phyloP scores from a whole-genome alignment of 169 alveolate genomes.

The Plasmodium inui region DNA sequence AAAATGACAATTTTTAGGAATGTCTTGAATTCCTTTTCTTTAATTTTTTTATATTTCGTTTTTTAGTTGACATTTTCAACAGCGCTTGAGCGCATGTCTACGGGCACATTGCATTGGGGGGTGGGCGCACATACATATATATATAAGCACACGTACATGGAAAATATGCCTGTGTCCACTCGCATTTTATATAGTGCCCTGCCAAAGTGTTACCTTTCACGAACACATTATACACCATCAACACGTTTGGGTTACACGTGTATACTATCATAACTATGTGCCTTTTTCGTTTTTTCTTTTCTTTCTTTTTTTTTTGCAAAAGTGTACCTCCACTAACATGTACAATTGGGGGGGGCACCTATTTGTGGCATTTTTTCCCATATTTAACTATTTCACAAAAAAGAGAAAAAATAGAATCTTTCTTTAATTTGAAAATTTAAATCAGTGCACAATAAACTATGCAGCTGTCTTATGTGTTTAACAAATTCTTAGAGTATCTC shows the following conservation, averaged over 20 bases:
- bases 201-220: background rate
- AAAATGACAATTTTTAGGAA: background rate
- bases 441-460: constrained; percentile 17
- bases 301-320: constrained; percentile 8
- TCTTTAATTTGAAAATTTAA: constrained; percentile 21
- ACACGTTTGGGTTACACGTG: background rate
- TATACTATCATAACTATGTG: background rate
- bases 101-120: background rate
- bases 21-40: background rate
- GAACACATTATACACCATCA: background rate
- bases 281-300: background rate
- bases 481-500: constrained; percentile 23
- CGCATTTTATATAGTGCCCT: background rate
- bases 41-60: background rate
- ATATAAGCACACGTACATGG: background rate
- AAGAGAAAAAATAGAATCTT: constrained; percentile 14
- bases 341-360: background rate
- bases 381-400: constrained; percentile 26
- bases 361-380: constrained; percentile 4
- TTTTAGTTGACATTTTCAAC: background rate
- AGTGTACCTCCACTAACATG: constrained; percentile 2
- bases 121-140: background rate
- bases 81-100: background rate
- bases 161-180: background rate
- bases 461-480: constrained; percentile 5